Percentiles rank a stretch among this genome's conserved stretches.
Evolutionary conservation across 768 basidiomycete genomes (phyloP).

Genomic region (Termitomyces sp.): DNA sequence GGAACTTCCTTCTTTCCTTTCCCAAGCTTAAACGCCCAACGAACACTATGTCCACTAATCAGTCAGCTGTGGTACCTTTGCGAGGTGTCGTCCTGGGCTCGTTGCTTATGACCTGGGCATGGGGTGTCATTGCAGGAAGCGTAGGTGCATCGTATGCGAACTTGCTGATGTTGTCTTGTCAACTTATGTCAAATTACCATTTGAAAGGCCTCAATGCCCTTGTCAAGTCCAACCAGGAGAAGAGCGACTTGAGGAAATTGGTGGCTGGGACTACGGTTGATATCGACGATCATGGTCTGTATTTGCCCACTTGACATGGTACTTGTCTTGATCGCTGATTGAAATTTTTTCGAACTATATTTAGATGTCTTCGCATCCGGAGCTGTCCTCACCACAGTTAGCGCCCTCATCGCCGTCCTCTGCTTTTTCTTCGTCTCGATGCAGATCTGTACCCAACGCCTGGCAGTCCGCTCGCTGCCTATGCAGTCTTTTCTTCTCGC

Average conservation of each 20-base stretch:
- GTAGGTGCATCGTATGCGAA: conserved; percentile 9
- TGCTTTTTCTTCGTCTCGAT: conserved; percentile 19
- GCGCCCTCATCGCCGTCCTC: conserved; percentile 27
- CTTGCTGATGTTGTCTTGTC: not conserved
- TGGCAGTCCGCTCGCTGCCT: conserved; percentile 22
- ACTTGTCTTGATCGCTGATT: not conserved
- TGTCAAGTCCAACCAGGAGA: conserved; percentile 35
- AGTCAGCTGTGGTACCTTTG: conserved; percentile 6
- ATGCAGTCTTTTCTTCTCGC: conserved; percentile 32
- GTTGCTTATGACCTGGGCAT: conserved; percentile 16
- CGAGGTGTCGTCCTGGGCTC: conserved; percentile 9
- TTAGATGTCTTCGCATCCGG: conserved; percentile 36
- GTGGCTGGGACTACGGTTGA: conserved; percentile 27
- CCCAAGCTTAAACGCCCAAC: not conserved
- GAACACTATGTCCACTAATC: not conserved
- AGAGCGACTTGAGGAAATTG: conserved; percentile 23
- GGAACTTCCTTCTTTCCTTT: not conserved
- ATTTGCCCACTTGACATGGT: not conserved
- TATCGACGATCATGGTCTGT: conserved; percentile 32
- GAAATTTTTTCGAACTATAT: not conserved
- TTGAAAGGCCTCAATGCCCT: conserved; percentile 33
- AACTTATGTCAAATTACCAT: not conserved
- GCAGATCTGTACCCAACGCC: conserved; percentile 13
- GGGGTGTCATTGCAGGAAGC: conserved; percentile 16
- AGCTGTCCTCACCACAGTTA: conserved; percentile 28